These are phyloP conservation scores for Neoboletus magnificus DNA, from an alignment of 768 basidiomycete genomes.

Conservation along the genomic window DNA sequence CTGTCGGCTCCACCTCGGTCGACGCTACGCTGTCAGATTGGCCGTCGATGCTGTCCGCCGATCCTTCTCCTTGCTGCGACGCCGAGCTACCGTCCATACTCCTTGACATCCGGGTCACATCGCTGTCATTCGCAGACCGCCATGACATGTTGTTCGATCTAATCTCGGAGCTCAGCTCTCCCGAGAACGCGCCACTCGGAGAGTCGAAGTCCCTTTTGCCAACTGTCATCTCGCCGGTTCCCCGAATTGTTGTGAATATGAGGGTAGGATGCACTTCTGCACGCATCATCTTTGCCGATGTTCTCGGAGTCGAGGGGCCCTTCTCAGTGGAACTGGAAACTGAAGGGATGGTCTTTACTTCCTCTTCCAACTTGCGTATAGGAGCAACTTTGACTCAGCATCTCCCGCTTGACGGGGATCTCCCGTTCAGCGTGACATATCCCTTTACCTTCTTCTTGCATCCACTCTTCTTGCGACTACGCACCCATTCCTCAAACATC, in stretches of 20 bases:
- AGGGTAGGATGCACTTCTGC: slow-evolving; percentile 48
- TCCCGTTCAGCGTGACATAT: slow-evolving; percentile 45
- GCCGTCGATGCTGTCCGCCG: slow-evolving; percentile 49
- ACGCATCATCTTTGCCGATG: slow-evolving; percentile 48
- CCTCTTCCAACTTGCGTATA: slow-evolving; percentile 42
- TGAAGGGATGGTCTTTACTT: slow-evolving; percentile 46
- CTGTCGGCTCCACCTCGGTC: slow-evolving; percentile 33
- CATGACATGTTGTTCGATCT: slow-evolving; percentile 50
- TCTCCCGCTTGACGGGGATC: slow-evolving; percentile 32
- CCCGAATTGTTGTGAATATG: slow-evolving; percentile 47
- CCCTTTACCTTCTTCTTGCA: slow-evolving; percentile 42
- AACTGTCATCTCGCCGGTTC: slow-evolving; percentile 39
- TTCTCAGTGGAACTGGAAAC: slow-evolving; percentile 56
- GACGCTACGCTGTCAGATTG: slow-evolving; percentile 52
- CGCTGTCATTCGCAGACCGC: slow-evolving; percentile 50
- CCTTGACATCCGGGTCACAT: slow-evolving; percentile 41
- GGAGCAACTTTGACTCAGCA: slow-evolving; percentile 18
- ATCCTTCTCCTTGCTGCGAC: slow-evolving; percentile 37
- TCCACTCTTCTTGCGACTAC: slow-evolving; percentile 54
- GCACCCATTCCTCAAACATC: slow-evolving; percentile 31
- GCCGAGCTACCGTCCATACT: slow-evolving; percentile 57
- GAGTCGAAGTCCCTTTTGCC: slow-evolving; percentile 22
- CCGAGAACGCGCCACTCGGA: slow-evolving; percentile 7
- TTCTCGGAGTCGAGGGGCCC: slow-evolving; percentile 37
- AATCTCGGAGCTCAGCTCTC: slow-evolving; percentile 17